Evolutionary conservation across 2,329 filamentous ascomycete species (phyloP).

Genomic region (Grosmannia penicillata): DNA sequence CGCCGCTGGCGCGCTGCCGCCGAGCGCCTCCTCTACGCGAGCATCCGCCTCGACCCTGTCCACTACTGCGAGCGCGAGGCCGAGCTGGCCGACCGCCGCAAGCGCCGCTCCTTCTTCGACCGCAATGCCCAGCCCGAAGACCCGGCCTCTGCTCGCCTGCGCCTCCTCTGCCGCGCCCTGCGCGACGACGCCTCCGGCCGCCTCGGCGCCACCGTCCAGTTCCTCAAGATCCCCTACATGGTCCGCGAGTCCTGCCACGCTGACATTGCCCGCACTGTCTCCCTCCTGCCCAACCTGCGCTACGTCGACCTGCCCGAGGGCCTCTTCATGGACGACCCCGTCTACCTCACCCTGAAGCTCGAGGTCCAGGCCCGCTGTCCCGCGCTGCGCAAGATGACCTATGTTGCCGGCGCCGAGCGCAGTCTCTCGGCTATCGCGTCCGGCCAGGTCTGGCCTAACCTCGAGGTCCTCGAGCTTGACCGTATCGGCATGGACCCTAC

Average conservation of each 20-base stretch:
- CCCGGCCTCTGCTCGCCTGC: constrained; percentile 58
- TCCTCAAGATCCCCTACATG: constrained; percentile 89
- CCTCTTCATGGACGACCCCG: constrained; percentile 66
- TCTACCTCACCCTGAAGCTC: constrained; percentile 61
- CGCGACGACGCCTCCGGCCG: constrained; percentile 55
- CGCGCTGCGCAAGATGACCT: constrained; percentile 80
- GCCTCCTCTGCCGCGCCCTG: constrained; percentile 67
- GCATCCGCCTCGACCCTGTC: constrained; percentile 83
- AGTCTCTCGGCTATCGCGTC: constrained; percentile 57
- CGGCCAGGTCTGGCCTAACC: constrained; percentile 49
- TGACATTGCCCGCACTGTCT: constrained; percentile 72
- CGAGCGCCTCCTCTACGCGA: constrained; percentile 46
- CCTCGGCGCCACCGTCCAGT: constrained; percentile 56
- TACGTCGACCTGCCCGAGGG: constrained; percentile 88
- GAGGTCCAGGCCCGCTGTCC: constrained; percentile 75
- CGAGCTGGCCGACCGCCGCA: constrained; percentile 63
- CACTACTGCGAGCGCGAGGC: constrained; percentile 89
- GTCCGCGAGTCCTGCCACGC: constrained; percentile 74
- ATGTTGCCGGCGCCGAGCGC: constrained; percentile 61
- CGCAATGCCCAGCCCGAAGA: constrained; percentile 71
- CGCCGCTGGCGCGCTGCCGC: constrained; percentile 49
- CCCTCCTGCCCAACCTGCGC: constrained; percentile 68
- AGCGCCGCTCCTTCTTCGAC: constrained; percentile 56
- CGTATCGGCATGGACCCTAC: constrained; percentile 54
- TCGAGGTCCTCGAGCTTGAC: constrained; percentile 60